phyloP scores from a whole-genome alignment of 2,329 filamentous ascomycete genomes.

The Monosporascus ibericus region DNA sequence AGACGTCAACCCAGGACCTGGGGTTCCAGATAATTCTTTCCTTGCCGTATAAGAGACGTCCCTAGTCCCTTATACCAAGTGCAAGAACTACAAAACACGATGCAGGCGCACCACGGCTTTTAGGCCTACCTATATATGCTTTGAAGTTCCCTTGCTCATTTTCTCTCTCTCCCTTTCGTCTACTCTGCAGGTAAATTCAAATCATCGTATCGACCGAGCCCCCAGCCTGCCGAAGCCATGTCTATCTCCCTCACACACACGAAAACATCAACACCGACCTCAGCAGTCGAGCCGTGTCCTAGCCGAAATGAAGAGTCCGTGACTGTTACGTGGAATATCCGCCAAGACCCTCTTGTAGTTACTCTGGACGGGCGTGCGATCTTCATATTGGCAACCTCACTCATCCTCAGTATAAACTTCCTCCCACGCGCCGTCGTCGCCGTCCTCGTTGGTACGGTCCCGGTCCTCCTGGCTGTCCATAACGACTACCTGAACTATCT shows the following conservation, averaged over 20 bases:
- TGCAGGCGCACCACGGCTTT: neutral
- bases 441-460: constrained; percentile 43
- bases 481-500: constrained; percentile 73
- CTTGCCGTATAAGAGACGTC: too few relatives aligned
- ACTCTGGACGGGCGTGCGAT: constrained; percentile 47
- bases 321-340: constrained; percentile 36
- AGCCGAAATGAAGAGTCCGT: constrained; percentile 13
- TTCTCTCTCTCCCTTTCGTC: neutral
- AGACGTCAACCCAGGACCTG: neutral
- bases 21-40: neutral
- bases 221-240: constrained; percentile 11
- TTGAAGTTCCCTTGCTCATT: neutral
- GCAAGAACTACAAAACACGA: neutral
- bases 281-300: constrained; percentile 11
- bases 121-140: too few relatives aligned
- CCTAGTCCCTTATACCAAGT: neutral
- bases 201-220: neutral
- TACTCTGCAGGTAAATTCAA: neutral
- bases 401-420: constrained; percentile 48
- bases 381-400: constrained; percentile 35
- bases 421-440: constrained; percentile 42
- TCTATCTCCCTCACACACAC: constrained; percentile 20
- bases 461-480: constrained; percentile 47
- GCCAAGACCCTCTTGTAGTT: constrained; percentile 45
- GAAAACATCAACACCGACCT: constrained; percentile 13